Evolutionary conservation across 176 grass and related monocot species (phyloP).

Genomic region (Raddia distichophylla): DNA sequence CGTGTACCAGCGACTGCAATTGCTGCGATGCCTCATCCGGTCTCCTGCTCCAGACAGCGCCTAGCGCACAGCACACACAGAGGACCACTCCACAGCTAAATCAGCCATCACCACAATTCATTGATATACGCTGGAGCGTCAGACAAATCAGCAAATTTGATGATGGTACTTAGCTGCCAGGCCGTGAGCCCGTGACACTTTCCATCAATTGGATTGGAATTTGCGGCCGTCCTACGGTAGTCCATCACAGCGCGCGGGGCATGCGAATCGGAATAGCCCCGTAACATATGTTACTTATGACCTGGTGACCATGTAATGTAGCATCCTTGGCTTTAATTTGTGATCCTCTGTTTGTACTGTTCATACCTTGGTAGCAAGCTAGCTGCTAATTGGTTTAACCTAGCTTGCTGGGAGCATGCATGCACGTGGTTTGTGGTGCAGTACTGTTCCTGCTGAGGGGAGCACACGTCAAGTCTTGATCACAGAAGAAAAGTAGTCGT

Average conservation of each 20-base stretch:
- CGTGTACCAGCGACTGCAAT: slow-evolving; percentile 25
- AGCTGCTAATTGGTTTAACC: too few relatives aligned
- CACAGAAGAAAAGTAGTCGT: too few relatives aligned
- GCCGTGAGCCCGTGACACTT: not conserved
- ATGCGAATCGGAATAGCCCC: too few relatives aligned
- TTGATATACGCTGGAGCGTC: too few relatives aligned
- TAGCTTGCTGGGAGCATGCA: not conserved
- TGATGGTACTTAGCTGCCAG: not conserved
- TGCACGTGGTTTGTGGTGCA: not conserved
- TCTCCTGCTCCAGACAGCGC: slow-evolving; percentile 32
- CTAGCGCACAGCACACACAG: not conserved
- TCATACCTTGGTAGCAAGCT: too few relatives aligned
- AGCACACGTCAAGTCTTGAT: too few relatives aligned
- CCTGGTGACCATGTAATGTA: too few relatives aligned
- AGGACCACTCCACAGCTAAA: slow-evolving; percentile 10
- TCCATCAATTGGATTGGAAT: not conserved
- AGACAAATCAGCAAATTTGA: not conserved
- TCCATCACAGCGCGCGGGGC: not conserved
- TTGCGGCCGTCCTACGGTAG: too few relatives aligned
- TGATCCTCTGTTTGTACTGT: too few relatives aligned
- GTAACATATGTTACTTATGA: too few relatives aligned
- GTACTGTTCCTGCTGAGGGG: too few relatives aligned
- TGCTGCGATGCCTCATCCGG: slow-evolving; percentile 38
- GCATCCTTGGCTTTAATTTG: too few relatives aligned
- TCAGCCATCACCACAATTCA: not conserved